A percentile compares a stretch with the other conserved stretches of the same genome.
Evolutionary conservation across 768 basidiomycete species (phyloP).

Genomic region (Mycena amicta): DNA sequence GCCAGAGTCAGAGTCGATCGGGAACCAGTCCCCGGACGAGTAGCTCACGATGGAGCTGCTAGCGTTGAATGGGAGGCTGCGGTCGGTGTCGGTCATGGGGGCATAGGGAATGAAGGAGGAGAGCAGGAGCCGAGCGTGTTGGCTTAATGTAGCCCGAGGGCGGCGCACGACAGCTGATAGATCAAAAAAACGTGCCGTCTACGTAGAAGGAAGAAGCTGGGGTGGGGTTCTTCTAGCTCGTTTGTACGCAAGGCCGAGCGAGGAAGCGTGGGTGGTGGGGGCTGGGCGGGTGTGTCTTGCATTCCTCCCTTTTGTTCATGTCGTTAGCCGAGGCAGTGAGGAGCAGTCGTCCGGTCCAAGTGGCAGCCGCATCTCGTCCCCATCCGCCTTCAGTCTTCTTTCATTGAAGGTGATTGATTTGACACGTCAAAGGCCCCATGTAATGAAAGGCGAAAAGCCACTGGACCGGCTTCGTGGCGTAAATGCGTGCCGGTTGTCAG

Average conservation of each 20-base stretch:
- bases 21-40: neutral
- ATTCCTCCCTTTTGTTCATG: neutral
- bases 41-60: neutral
- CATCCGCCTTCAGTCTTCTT: neutral
- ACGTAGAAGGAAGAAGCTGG: neutral
- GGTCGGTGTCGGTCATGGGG: neutral
- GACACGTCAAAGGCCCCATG: no score
- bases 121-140: neutral
- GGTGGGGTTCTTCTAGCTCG: neutral
- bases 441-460: no score
- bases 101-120: slow-evolving; percentile 1
- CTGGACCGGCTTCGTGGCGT: no score
- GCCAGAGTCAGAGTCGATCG: neutral
- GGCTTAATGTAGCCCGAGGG: neutral
- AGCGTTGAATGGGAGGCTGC: neutral
- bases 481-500: no score
- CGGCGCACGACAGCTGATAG: neutral
- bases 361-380: neutral
- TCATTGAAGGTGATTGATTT: no score
- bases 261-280: neutral
- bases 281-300: neutral
- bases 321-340: neutral
- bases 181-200: neutral
- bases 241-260: neutral
- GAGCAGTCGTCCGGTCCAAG: neutral